phyloP scores from a whole-genome alignment of 176 grass and related monocot genomes.

The Hsuehochloa calcarea region DNA sequence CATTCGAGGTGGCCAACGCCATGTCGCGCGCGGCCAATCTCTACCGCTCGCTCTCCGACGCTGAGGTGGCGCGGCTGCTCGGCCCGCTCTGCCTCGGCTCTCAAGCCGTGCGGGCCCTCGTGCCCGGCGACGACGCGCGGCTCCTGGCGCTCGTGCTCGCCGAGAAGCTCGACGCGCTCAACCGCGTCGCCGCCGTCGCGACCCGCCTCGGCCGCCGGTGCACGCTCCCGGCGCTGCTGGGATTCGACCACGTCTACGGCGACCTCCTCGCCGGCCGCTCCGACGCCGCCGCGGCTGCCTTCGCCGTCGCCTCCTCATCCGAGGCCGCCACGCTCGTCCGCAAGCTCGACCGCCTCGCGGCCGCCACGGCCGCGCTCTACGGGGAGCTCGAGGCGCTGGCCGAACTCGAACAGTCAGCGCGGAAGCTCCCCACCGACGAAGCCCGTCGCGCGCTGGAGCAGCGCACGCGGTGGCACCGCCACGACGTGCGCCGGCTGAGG shows the following conservation, averaged over 20 bases:
- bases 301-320: conserved; percentile 33
- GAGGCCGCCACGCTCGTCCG: conserved; percentile 61
- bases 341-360: conserved; percentile 80
- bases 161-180: conserved; percentile 88
- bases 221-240: conserved; percentile 54
- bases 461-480: conserved; percentile 72
- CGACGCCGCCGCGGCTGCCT: conserved; percentile 22
- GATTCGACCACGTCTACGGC: conserved; percentile 91
- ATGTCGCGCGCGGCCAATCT: conserved; percentile 76
- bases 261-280: conserved; percentile 78
- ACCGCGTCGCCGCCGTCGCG: conserved; percentile 72
- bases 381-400: conserved; percentile 70
- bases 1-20: conserved; percentile 89
- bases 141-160: conserved; percentile 79
- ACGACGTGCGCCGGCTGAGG: conserved; percentile 65
- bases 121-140: conserved; percentile 68
- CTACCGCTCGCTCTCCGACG: conserved; percentile 77
- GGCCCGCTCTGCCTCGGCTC: conserved; percentile 58
- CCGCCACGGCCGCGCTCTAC: conserved; percentile 74
- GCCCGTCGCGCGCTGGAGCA: conserved; percentile 66
- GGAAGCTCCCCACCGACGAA: conserved; percentile 68
- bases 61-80: conserved; percentile 52
- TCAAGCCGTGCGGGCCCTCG: conserved; percentile 67
- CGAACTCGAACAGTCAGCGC: conserved; percentile 70
- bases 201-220: conserved; percentile 78